A percentile compares a stretch with the other conserved stretches of the same genome.
phyloP scores from a whole-genome alignment of 306 rosid genomes.

The Delonix regia region DNA sequence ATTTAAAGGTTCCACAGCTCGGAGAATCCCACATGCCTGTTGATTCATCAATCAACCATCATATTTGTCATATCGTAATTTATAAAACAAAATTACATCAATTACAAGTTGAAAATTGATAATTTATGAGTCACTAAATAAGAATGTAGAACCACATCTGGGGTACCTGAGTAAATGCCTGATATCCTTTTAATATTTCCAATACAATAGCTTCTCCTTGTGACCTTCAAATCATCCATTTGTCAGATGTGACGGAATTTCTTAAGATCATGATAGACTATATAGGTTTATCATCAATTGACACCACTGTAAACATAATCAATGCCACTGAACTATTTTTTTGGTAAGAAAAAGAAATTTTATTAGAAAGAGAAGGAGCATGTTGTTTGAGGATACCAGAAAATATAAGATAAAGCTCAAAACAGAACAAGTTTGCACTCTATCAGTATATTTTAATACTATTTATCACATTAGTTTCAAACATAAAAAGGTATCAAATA shows the following conservation, averaged over 20 bases:
- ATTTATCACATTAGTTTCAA: background rate
- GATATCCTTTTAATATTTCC: constrained; percentile 97
- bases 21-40: constrained; percentile 97
- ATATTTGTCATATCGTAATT: constrained; percentile 24
- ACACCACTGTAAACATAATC: constrained; percentile 8
- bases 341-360: background rate
- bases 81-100: background rate
- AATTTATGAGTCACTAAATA: constrained; percentile 17
- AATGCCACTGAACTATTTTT: background rate
- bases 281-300: background rate
- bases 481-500: constrained; percentile 1
- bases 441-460: constrained; percentile 9
- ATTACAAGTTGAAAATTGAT: constrained; percentile 31
- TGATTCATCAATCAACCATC: constrained; percentile 36
- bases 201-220: constrained; percentile 98
- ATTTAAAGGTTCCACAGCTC: constrained; percentile 92
- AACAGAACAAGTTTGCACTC: constrained; percentile 19
- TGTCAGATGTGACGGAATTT: constrained; percentile 30
- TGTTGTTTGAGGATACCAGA: background rate
- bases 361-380: background rate
- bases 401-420: background rate
- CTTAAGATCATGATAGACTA: constrained; percentile 20
- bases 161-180: constrained; percentile 93
- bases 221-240: constrained; percentile 66
- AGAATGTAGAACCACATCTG: constrained; percentile 1